Evolutionary conservation across 148 eudicot species (phyloP).

Genomic region (Silene conica): DNA sequence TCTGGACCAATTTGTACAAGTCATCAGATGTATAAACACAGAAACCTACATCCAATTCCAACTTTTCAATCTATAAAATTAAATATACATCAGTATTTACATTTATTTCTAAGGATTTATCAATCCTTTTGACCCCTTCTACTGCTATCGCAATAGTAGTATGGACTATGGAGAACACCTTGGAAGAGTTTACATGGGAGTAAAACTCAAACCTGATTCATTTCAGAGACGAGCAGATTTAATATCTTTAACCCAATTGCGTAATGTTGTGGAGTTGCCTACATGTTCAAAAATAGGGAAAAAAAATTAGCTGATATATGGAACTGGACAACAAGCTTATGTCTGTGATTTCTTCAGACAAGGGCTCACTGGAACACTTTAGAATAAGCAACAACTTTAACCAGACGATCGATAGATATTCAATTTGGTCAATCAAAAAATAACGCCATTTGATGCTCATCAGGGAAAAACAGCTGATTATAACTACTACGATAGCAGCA

Average conservation of each 20-base stretch:
- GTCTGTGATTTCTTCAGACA: too few relatives aligned
- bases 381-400: conserved; percentile 1
- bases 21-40: background rate
- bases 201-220: too few relatives aligned
- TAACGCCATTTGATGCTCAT: background rate
- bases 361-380: too few relatives aligned
- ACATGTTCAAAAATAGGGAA: too few relatives aligned
- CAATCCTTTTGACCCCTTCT: background rate
- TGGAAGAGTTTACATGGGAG: too few relatives aligned
- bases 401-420: background rate
- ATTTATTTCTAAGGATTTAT: background rate
- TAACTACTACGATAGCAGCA: background rate
- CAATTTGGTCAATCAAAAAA: background rate
- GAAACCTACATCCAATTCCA: background rate
- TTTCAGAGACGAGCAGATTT: too few relatives aligned
- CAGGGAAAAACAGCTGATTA: background rate
- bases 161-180: background rate
- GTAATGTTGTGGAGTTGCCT: too few relatives aligned
- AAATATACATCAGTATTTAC: background rate
- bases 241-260: too few relatives aligned
- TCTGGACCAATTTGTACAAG: conserved; percentile 2
- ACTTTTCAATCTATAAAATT: background rate
- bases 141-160: background rate
- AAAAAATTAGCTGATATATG: too few relatives aligned
- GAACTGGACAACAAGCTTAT: too few relatives aligned